Evolutionary conservation across 1,284 basidiomycete species (phyloP).

Genomic region (Leucoagaricus sp.): DNA sequence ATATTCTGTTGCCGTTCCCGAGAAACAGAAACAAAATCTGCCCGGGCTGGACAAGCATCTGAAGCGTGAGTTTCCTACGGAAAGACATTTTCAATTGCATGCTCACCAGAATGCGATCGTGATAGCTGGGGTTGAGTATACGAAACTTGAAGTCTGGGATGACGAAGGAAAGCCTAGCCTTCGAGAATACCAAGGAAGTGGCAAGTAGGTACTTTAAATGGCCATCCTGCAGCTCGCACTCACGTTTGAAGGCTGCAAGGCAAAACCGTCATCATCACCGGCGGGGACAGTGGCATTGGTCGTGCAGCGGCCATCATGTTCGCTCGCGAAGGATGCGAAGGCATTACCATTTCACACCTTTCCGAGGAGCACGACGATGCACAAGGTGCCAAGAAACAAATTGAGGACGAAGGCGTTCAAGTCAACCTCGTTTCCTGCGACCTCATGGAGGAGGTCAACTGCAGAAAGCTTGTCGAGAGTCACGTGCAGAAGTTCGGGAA

Average conservation of each 20-base stretch:
- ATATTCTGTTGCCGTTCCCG: slow-evolving; percentile 30
- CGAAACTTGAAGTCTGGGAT: slow-evolving; percentile 58
- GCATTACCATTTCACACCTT: slow-evolving; percentile 67
- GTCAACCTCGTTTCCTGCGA: slow-evolving; percentile 48
- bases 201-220: slow-evolving; percentile 33
- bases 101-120: neutral
- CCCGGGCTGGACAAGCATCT: slow-evolving; percentile 51
- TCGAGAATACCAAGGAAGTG: slow-evolving; percentile 48
- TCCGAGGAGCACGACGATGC: slow-evolving; percentile 62
- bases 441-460: slow-evolving; percentile 39
- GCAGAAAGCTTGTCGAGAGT: slow-evolving; percentile 46
- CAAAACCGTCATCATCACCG: slow-evolving; percentile 61
- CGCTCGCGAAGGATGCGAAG: slow-evolving; percentile 59
- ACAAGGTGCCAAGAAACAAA: slow-evolving; percentile 48
- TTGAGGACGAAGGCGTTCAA: slow-evolving; percentile 41
- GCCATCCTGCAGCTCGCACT: neutral
- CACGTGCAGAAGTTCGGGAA: slow-evolving; percentile 52
- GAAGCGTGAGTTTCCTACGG: slow-evolving; percentile 15
- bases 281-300: slow-evolving; percentile 61
- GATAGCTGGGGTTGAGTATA: slow-evolving; percentile 48
- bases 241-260: slow-evolving; percentile 40
- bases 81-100: too few relatives aligned
- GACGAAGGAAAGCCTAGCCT: slow-evolving; percentile 58
- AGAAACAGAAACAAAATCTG: slow-evolving; percentile 43
- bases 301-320: slow-evolving; percentile 60